Evolutionary conservation across 2,329 filamentous ascomycete species (phyloP).

Genomic region (Xylaria sp.): DNA sequence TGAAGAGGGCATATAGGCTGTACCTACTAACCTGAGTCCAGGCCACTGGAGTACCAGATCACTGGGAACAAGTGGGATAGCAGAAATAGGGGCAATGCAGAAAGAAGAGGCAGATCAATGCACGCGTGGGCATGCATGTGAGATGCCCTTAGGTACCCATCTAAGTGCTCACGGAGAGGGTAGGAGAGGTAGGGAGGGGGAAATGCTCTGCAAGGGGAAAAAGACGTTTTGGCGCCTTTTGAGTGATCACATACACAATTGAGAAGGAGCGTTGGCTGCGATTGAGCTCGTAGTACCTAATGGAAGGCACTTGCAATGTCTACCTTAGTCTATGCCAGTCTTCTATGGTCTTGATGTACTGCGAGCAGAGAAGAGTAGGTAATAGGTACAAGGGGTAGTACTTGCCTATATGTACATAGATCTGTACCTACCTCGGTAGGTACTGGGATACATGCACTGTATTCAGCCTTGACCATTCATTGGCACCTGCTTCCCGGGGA

Average conservation of each 20-base stretch:
- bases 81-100: neutral
- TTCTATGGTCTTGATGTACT: neutral
- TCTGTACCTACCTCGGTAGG: neutral
- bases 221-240: slow-evolving; percentile 20
- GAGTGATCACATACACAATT: slow-evolving; percentile 2
- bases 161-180: neutral
- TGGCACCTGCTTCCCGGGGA: too few species aligned
- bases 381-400: too few species aligned
- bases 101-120: neutral
- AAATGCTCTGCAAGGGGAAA: neutral
- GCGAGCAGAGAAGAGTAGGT: too few species aligned
- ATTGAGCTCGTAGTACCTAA: too few species aligned
- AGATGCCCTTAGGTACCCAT: neutral
- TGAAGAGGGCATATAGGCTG: slow-evolving; percentile 5
- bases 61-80: neutral
- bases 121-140: neutral
- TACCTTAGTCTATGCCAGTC: neutral
- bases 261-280: neutral
- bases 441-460: neutral
- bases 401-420: too few species aligned
- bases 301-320: neutral
- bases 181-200: neutral
- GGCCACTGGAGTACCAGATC: neutral
- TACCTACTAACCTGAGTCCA: slow-evolving; percentile 13
- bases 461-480: neutral